Conservation (phyloP, 2,329 filamentous ascomycete species). For the Cercospora citrullina region DNA sequence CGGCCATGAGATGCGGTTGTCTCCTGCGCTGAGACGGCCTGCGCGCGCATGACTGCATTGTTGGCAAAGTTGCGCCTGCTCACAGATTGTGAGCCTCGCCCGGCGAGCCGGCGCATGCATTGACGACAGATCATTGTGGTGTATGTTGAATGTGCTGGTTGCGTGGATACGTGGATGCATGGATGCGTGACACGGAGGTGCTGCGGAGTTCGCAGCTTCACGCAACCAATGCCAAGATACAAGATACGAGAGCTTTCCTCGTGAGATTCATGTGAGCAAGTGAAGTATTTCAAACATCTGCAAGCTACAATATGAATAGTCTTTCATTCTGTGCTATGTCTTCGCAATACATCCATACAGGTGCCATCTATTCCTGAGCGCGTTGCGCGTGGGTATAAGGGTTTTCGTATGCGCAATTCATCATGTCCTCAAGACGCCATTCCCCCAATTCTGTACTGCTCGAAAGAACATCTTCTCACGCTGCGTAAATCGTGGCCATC, state of each 20-base stretch:
- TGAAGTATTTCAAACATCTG: background rate
- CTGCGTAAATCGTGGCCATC: slow-evolving; percentile 3
- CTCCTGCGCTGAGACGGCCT: slow-evolving; percentile 34
- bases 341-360: slow-evolving; percentile 3
- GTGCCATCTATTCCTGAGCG: slow-evolving; percentile 7
- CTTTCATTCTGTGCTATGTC: slow-evolving; percentile 13
- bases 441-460: background rate
- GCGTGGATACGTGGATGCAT: background rate
- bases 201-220: slow-evolving; percentile 1
- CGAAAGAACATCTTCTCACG: background rate
- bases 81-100: slow-evolving; percentile 12
- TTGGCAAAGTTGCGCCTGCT: slow-evolving; percentile 22
- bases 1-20: slow-evolving; percentile 35
- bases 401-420: slow-evolving; percentile 2
- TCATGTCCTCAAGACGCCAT: background rate
- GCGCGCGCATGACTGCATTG: slow-evolving; percentile 20
- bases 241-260: background rate
- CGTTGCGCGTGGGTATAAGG: slow-evolving; percentile 5
- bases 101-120: slow-evolving; percentile 33
- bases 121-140: slow-evolving; percentile 37
- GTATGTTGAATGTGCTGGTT: background rate
- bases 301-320: slow-evolving; percentile 1
- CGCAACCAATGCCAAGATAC: background rate
- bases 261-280: background rate
- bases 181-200: background rate